A percentile compares a stretch with the other conserved stretches of the same genome.
Evolutionary conservation across 345 rosid species (phyloP).

Genomic region (Eucalyptus guilfoylei): DNA sequence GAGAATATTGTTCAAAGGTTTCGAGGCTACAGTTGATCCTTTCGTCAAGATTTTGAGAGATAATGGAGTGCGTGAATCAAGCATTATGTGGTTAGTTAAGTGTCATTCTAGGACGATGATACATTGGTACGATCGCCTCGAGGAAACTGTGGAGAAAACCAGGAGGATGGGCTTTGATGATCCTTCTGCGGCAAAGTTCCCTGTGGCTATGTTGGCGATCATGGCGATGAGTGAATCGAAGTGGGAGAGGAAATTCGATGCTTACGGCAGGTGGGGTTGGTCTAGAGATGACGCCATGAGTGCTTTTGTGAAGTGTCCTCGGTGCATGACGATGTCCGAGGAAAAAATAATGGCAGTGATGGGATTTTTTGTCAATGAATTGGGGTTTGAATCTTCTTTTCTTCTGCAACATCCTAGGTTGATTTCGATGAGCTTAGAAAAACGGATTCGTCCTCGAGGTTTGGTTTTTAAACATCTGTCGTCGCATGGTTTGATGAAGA

Average conservation of each 20-base stretch:
- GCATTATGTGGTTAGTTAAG: neutral
- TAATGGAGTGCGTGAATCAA: slow-evolving; percentile 1
- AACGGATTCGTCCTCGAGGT: slow-evolving; percentile 13
- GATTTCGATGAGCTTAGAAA: slow-evolving; percentile 10
- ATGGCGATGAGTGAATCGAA: neutral
- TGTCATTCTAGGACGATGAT: neutral
- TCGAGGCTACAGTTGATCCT: neutral
- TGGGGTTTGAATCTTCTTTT: slow-evolving; percentile 1
- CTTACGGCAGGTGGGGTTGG: neutral
- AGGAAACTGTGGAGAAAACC: neutral
- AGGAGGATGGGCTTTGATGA: slow-evolving; percentile 2
- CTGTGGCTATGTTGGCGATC: neutral
- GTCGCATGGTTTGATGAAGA: slow-evolving; percentile 3
- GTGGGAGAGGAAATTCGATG: neutral
- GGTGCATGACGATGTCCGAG: neutral
- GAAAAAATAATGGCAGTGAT: neutral
- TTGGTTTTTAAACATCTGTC: neutral
- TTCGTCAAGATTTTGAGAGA: neutral
- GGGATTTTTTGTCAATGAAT: neutral
- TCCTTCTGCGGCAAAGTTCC: neutral
- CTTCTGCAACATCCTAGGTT: neutral
- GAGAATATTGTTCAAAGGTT: neutral
- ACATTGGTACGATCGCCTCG: neutral
- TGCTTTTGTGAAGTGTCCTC: neutral
- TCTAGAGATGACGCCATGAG: neutral